A percentile compares a stretch with the other conserved stretches of the same genome.
Conservation (phyloP, 768 basidiomycete species). For the Mycena filopes region DNA sequence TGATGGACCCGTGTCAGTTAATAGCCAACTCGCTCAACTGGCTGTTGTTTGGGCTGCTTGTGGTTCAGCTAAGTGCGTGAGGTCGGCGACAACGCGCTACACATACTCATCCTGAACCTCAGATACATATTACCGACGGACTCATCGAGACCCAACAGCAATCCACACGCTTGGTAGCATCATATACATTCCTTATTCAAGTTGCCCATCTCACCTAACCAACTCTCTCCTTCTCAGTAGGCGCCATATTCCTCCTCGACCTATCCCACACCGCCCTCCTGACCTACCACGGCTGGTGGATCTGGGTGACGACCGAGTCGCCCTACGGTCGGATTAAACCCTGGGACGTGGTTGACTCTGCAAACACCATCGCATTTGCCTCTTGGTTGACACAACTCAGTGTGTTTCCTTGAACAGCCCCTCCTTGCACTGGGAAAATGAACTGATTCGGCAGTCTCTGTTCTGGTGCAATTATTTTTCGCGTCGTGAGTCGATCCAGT, state of each 20-base stretch:
- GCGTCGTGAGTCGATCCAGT: not conserved
- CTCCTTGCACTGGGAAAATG: not conserved
- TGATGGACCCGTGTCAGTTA: not conserved
- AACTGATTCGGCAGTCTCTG: not conserved
- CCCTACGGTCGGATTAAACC: not conserved
- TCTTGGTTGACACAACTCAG: not conserved
- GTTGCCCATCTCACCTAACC: not conserved
- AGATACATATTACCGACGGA: not conserved
- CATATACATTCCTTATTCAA: not conserved
- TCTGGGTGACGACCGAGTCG: not conserved
- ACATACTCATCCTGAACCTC: not conserved
- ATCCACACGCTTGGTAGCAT: not conserved
- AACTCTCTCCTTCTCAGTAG: not conserved
- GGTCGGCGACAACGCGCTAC: not conserved
- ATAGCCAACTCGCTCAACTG: conserved; percentile 1
- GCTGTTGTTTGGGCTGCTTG: not conserved
- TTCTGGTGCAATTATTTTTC: not conserved
- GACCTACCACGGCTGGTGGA: not conserved
- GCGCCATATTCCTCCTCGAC: not conserved
- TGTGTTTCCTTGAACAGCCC: not conserved
- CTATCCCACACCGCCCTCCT: not conserved
- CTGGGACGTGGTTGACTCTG: not conserved
- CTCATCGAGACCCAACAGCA: not conserved
- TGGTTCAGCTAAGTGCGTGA: not conserved
- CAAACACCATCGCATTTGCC: not conserved